These are phyloP conservation scores for Thozetella sp. DNA, from an alignment of 495 filamentous ascomycete genomes.

Conservation along the genomic window DNA sequence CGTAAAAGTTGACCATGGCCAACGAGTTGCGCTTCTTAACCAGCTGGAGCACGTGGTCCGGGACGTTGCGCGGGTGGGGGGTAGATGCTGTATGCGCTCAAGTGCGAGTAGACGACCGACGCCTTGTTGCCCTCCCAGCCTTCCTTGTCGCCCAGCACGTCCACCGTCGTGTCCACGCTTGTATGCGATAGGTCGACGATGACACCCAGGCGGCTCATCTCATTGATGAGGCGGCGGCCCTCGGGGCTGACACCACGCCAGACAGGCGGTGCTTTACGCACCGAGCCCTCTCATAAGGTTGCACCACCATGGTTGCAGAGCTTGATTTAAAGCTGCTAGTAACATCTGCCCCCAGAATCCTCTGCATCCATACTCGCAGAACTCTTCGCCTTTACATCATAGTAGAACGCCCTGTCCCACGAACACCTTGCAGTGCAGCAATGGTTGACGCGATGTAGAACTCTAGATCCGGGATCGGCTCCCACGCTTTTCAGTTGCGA, in stretches of 20 bases:
- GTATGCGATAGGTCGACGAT: conserved; percentile 75
- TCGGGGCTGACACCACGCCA: conserved; percentile 69
- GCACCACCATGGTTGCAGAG: conserved; percentile 93
- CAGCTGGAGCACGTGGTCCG: conserved; percentile 67
- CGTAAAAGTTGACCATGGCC: conserved; percentile 78
- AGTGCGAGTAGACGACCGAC: conserved; percentile 76
- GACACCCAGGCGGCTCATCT: conserved; percentile 85
- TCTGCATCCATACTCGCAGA: too few relatives aligned
- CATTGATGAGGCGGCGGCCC: conserved; percentile 66
- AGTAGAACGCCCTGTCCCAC: too few relatives aligned
- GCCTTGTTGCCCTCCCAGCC: conserved; percentile 56
- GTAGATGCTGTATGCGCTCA: conserved; percentile 65
- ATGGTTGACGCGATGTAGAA: too few relatives aligned
- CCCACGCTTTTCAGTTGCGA: too few relatives aligned
- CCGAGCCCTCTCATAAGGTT: conserved; percentile 56
- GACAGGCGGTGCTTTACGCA: conserved; percentile 46
- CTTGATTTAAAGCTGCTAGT: too few relatives aligned
- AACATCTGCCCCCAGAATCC: too few relatives aligned
- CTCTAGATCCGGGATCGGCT: too few relatives aligned
- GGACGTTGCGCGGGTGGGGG: conserved; percentile 73
- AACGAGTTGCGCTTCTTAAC: conserved; percentile 62
- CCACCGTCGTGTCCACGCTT: conserved; percentile 67
- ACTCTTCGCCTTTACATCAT: too few relatives aligned
- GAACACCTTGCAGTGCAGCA: too few relatives aligned
- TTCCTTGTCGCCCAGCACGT: conserved; percentile 56